These are phyloP conservation scores for Tetrahymena thermophila DNA, from an alignment of 73 alveolate species.

Conservation along the genomic window DNA sequence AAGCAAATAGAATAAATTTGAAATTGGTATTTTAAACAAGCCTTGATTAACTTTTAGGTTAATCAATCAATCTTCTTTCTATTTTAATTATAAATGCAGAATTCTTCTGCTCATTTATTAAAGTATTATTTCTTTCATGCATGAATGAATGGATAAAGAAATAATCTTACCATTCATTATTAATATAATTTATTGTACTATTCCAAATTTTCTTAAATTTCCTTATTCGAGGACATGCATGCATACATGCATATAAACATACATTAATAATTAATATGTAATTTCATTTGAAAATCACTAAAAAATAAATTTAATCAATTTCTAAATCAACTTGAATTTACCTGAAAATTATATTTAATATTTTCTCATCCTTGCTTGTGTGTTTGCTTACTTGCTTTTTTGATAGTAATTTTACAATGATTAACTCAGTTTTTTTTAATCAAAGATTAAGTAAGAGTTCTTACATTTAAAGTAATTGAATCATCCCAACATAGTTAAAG, in stretches of 20 bases:
- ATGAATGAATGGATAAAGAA: neutral
- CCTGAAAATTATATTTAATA: neutral
- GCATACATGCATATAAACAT: no score
- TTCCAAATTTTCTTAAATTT: neutral
- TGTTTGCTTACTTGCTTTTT: no score
- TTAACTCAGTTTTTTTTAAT: neutral
- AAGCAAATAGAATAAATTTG: neutral
- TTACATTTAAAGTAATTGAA: conserved; percentile 12
- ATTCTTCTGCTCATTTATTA: no score
- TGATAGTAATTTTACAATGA: neutral
- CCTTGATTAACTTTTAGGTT: neutral
- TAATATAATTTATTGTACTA: neutral
- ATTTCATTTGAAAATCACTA: neutral
- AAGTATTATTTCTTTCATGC: neutral
- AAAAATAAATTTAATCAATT: no score
- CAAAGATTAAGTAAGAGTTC: conserved; percentile 31
- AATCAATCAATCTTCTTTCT: neutral
- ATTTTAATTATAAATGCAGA: no score
- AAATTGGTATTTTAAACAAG: neutral
- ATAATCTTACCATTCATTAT: neutral
- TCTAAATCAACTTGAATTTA: neutral
- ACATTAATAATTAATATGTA: neutral
- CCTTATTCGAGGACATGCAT: neutral
- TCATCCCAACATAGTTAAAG: conserved; percentile 29
- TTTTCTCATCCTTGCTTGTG: neutral